Evolutionary conservation across 2,329 filamentous ascomycete genomes (phyloP), one percentile per base, ranked within the genome.

Genomic region (Thelonectria olida): DNA sequence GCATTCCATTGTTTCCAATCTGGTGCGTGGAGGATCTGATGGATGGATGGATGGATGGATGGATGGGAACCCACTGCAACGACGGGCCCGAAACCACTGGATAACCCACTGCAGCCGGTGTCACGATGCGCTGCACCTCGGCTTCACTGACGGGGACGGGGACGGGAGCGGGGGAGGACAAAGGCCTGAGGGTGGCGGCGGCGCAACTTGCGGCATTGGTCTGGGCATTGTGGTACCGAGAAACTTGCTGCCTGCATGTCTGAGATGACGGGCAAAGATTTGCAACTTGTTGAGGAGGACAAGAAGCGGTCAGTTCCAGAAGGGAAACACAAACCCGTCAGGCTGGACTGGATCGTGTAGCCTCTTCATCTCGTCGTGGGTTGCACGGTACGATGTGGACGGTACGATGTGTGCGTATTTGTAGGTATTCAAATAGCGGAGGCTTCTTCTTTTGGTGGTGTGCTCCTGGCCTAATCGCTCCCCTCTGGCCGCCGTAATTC

Each of bases 261-360:
- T 67, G 64, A 62, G 66, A 70, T 51, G 53, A 55, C 56, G 8
- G 45, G 28, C 41, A 22, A 23, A 22, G 20, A 17, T 13, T 20
- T 45, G 54, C 39, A 36, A 44, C 61, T 13, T 34, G 31, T 34
- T 34, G 31, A 36, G 52, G 58, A 52, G 31, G 39, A 45, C 23
- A 60, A 66, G 49, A 56, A 59, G 67, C 58, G 66, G 62, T 70
- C 68, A 66, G 58, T 39, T 68, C 42, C 44, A 54, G 56, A 54
- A 53, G 53, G 34, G 47, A 62, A 64, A 54, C 55, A 60, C 45
- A 54, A 44, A 51, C 27, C 36, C 36, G 56, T 47, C 45, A 52
- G 41, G 42, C 25, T 52, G 54, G 44, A 51, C 45, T 39, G 31
- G 19, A 42, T 39, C 38, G 25, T 36, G 27, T 45, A 27, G 10